Base-by-base conservation (phyloP, 2,329 filamentous ascomycete genomes). In the Magnaporthiopsis poae region DNA sequence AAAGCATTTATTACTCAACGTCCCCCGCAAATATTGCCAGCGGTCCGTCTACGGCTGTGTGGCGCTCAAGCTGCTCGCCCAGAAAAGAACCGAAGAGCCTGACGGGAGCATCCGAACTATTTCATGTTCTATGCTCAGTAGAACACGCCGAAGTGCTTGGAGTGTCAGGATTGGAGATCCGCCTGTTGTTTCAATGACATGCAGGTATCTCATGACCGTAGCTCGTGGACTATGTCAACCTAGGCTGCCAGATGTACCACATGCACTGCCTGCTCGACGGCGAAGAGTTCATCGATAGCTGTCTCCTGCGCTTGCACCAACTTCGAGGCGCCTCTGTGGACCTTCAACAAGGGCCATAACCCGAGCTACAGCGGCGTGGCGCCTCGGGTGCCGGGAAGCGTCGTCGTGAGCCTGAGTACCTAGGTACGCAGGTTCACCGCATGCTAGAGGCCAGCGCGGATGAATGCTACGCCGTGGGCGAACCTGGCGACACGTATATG, bases 291-390 rank as follows among this genome's bases (percentile, higher is more conserved):
- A 73, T 82, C 56, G 74, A 74, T 65, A 79, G 76, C 12, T 77
- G 77, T n/a, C n/a, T n/a, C n/a, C n/a, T 13, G 29, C 13, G 21
- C 31, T 2, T 62, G 61, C 61, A 18, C 82, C 68, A 72, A 80
- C 62, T 77, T 75, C 68, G 68, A 73, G 5, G 77, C 81, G 3
- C 79, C 80, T 0, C 70, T 81, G 39, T 82, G 77, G 72, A 79
- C 80, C 3, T 78, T 80, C 68, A 78, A 75, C 2, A 77, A 80
- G 66, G 80, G 80, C 4, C 72, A 79, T 35, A 81, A 82, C 65
- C 73, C 81, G 1, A 83, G 82, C n/a, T 84, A 85, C 67, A 83
- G 83, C 33, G 83, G 82, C n/a, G 80, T 81, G 18, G 82, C 82
- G 0, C 82, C 82, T 0, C 75, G 83, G 46, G 80, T 85, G 0